Evolutionary conservation across 1,284 basidiomycete species (phyloP).

Genomic region (Ceratorhiza oryzae-sativae): DNA sequence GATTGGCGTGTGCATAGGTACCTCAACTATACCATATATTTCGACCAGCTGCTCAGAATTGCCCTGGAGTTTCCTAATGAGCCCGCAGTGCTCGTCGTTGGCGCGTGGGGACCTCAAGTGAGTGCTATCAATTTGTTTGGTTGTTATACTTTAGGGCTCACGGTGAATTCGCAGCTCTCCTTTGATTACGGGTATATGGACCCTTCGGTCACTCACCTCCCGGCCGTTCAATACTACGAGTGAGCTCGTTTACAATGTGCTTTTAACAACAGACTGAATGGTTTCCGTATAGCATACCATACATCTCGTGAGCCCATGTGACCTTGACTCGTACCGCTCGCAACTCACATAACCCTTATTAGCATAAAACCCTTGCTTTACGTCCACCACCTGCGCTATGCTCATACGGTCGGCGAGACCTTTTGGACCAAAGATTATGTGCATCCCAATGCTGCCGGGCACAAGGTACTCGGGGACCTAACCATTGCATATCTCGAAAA

Average conservation of each 20-base stretch:
- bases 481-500: constrained; percentile 40
- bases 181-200: constrained; percentile 39
- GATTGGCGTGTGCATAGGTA: constrained; percentile 4
- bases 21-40: constrained; percentile 39
- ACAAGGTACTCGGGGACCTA: constrained; percentile 37
- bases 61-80: constrained; percentile 38
- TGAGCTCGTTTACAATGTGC: neutral
- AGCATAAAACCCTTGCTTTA: constrained; percentile 39
- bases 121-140: neutral
- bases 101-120: constrained; percentile 40
- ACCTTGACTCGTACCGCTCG: neutral
- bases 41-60: constrained; percentile 40
- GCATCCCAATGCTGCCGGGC: constrained; percentile 39
- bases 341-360: neutral
- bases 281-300: constrained; percentile 33
- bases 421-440: constrained; percentile 40
- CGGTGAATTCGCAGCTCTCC: constrained; percentile 2
- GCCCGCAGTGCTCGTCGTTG: constrained; percentile 40
- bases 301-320: constrained; percentile 33
- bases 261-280: neutral
- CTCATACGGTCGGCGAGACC: constrained; percentile 38
- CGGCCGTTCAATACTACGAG: constrained; percentile 41
- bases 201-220: constrained; percentile 38
- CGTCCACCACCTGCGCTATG: constrained; percentile 36
- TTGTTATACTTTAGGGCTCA: neutral